These are phyloP conservation scores for Shiraia bambusicola DNA, from an alignment of 2,329 filamentous ascomycete genomes.

Conservation along the genomic window DNA sequence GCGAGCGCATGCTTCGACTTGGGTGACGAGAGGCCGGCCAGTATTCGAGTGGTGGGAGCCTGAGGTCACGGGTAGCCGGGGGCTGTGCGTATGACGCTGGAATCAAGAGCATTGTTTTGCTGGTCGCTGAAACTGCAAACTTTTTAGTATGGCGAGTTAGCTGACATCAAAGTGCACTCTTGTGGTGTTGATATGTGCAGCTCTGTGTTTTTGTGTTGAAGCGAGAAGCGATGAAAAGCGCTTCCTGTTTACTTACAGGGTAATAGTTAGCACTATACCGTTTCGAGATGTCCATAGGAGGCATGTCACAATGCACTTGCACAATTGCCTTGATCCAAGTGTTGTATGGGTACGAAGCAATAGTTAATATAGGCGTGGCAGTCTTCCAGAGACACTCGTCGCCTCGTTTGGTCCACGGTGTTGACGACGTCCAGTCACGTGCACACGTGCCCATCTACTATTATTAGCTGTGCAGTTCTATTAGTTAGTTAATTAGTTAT, in stretches of 20 bases:
- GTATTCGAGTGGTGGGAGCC: constrained; percentile 21
- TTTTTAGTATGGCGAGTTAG: constrained; percentile 26
- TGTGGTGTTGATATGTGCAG: constrained; percentile 18
- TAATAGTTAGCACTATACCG: no score
- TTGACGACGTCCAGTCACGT: constrained; percentile 2
- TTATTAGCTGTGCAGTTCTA: neutral
- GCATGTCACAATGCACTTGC: no score
- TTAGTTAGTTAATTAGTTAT: neutral
- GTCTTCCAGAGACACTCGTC: no score
- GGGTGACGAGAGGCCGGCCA: constrained; percentile 24
- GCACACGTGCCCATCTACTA: constrained; percentile 3
- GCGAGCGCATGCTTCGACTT: constrained; percentile 14
- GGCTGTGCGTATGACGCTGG: constrained; percentile 29
- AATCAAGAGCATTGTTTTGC: constrained; percentile 19
- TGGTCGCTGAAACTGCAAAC: constrained; percentile 22
- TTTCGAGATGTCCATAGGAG: constrained; percentile 16
- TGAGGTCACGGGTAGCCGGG: constrained; percentile 21
- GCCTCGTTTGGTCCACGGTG: no score
- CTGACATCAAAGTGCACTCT: constrained; percentile 25
- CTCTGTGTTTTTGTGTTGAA: constrained; percentile 22
- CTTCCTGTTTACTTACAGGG: constrained; percentile 15
- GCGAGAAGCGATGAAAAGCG: constrained; percentile 18
- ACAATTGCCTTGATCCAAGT: no score
- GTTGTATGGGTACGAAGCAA: no score
- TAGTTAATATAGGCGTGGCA: no score